Percentiles rank a stretch among this genome's conserved stretches.
Conservation (phyloP, 306 rosid species). For the Dicorynia guianensis region DNA sequence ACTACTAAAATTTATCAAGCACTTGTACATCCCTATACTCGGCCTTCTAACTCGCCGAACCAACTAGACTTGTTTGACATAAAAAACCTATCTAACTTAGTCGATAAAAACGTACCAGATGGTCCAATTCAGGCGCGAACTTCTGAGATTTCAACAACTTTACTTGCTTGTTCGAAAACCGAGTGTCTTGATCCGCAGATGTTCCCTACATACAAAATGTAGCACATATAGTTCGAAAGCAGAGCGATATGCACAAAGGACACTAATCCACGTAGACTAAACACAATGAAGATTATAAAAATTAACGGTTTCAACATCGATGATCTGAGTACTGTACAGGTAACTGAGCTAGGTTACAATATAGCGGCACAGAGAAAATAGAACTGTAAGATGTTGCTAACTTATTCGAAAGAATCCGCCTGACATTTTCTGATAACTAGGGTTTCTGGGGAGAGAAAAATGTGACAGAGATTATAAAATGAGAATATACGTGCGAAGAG, state of each 20-base stretch:
- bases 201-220: conserved; percentile 72
- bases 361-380: neutral
- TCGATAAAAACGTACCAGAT: conserved; percentile 66
- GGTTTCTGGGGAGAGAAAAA: conserved; percentile 44
- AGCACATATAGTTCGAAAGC: conserved; percentile 11
- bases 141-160: conserved; percentile 94
- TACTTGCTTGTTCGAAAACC: conserved; percentile 97
- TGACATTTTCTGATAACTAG: conserved; percentile 73
- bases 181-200: conserved; percentile 95
- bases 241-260: neutral
- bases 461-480: conserved; percentile 42
- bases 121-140: conserved; percentile 93
- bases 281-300: neutral
- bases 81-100: neutral
- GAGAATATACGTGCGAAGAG: conserved; percentile 4
- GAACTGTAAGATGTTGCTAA: neutral
- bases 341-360: conserved; percentile 33
- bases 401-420: conserved; percentile 97
- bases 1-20: neutral
- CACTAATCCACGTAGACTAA: neutral
- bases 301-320: neutral
- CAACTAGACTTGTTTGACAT: neutral
- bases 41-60: neutral
- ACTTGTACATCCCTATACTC: conserved; percentile 17
- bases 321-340: conserved; percentile 40